Base-by-base conservation (phyloP, 2,329 filamentous ascomycete genomes). In the Exophiala sp. region DNA sequence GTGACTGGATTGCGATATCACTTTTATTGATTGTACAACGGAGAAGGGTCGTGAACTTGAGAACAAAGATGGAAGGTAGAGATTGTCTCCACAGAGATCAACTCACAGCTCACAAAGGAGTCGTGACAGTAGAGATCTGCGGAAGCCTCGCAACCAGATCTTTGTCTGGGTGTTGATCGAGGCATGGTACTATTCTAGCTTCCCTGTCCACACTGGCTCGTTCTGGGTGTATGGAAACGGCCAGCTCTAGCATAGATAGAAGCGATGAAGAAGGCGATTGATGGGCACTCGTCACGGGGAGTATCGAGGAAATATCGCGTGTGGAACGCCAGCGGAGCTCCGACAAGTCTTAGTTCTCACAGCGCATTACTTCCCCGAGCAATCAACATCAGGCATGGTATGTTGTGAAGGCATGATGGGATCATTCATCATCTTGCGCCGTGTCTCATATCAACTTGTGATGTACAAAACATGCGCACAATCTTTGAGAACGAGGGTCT, bases 171-270 rank as follows among this genome's bases (percentile, higher is more conserved):
- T 43, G 49, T 55, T 12, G 47, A 24, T 56, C 50, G 56, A 61
- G 52, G 54, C 61, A 36, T 43, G 54, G 16, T 73, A 73, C 80
- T 72, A 55, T 72, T 85, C 63, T 85, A 76, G 82, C 82, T 85
- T 85, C 82, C 83, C 72, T 83, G 82, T 85, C 82, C 82, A 84
- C 82, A 84, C 82, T 81, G 81, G 78, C 76, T 62, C 81, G 80
- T 75, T 77, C 75, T 82, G 71, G 73, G 68, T 66, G 65, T 66
- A 68, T 72, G 69, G 69, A 77, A 73, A 73, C 80, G 81, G 75
- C 79, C 83, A 82, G 81, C 80, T 84, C 81, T 84, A 84, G 81
- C 81, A 81, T 76, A 73, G 75, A 75, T 80, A 72, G 80, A 84
- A 84, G 81, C 80, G 43, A 42, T 36, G 42, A 39, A 8, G n/a